Base-by-base conservation (phyloP, 805 yeast genomes). In the Hanseniaspora nectarophila region DNA sequence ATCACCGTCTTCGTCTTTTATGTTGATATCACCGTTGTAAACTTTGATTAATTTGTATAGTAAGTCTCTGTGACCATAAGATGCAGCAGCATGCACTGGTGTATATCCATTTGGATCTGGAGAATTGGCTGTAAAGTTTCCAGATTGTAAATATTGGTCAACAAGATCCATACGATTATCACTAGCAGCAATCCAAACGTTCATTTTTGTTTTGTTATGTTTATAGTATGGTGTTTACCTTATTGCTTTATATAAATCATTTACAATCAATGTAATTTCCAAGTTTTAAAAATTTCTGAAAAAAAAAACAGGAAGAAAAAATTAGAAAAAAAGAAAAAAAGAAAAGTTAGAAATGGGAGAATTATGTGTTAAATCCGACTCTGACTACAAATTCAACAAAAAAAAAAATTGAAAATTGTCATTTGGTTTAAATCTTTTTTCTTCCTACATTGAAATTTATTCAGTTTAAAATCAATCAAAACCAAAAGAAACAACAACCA, bases 41-140 rank as follows among this genome's bases (percentile, higher is more conserved):
- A 58, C 59, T 4, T 47, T 53, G 34, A 62, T 56, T 16, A 66
- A 58, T 26, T 55, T 59, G 31, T 53, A 51, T 35, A 92, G 69
- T 37, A 92, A 69, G 9, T 82, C 88, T 2, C 68, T 59, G 63
- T 90, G 89, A 8, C 90, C 90, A 65, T 92, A 92, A 1, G 97
- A 83, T 2, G 94, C 95, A 1, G 98, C 97, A 0, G 99, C 99
- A 65, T 92, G 99, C 12, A 92, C 74, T 6, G 98, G 95, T 0
- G 97, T 90, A 67, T 94, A 92, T 0, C 99, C 99, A 60, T 89
- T 86, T 1, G 85, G 84, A 65, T 92, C 99, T 56, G 81, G 78
- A 6, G 82, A 75, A 61, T 86, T 82, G 3, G 96, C 77, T 2
- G 80, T 73, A 56, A 70, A 71, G 5, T 68, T 60, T 0, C 81